Evolutionary conservation across 345 rosid genomes (phyloP), one percentile per base, ranked within the genome.

Genomic region (Raphanus raphanistrum): DNA sequence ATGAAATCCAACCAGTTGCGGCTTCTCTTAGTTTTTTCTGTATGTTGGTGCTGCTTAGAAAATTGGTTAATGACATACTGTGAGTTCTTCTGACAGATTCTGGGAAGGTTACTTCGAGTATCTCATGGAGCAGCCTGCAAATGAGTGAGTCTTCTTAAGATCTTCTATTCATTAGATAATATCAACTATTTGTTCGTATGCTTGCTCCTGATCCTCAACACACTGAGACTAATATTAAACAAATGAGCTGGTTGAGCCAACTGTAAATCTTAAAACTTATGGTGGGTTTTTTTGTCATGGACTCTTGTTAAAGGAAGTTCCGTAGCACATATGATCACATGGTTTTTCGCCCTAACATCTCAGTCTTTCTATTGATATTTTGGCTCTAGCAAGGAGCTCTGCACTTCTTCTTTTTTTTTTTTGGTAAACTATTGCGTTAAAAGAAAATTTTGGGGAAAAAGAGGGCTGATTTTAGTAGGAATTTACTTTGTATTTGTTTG

Each of bases 21-120:
- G 43, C 58, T n/a, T 80, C 70, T 45, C 2, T 70, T 41, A 63
- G 7, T 43, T 29, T 16, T 12, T 10, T 57, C 0, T 55, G 8
- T 3, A 55, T 17, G 25, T 26, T 15, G 7, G 12, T 62, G 31
- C 59, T 67, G 60, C 58, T 76, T 29, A 60, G 70, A 55, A 64
- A 27, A 36, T 50, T 59, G 61, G 66, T 48, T 66, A 27, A 63
- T 74, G 73, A 73, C 25, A 63, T 45, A 64, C 3, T 69, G 29
- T 70, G 66, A 55, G 26, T 41, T 52, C 21, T 68, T 58, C 33
- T 67, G 63, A 84, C 87, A 96, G 99, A 87, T 96, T 96, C 76
- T 96, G 98, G 99, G 99, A 96, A 82, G 95, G 96, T 69, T 96
- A 90, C 82, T 93, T 92, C 75, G 99, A 96, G 81, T 79, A 85